Base-by-base conservation (phyloP, 176 grass and related monocot species). In the Oryza longistaminata region DNA sequence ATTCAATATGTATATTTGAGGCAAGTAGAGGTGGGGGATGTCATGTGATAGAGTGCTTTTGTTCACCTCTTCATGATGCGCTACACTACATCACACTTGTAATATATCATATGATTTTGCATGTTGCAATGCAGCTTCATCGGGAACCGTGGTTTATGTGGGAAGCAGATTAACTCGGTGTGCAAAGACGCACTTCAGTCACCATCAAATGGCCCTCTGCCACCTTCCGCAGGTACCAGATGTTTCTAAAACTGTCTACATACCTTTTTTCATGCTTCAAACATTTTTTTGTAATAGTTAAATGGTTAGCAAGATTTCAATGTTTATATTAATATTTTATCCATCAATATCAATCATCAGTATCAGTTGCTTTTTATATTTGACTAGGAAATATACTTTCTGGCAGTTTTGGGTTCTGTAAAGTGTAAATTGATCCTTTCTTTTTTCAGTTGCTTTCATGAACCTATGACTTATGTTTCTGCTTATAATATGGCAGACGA, bases 141-240 rank as follows among this genome's bases (percentile, higher is more conserved):
- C 87, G 92, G 97, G 53, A 99, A 99, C 81, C 93, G 90, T 66
- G 93, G 88, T 70, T 95, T 99, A 75, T 99, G 97, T 80, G 97
- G 97, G 71, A 92, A 88, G 67, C 97, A 99, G 86, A 94, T 99
- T 87, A 71, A 88, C 78, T 83, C 93, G 2, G 90, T 86, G 62
- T 99, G 97, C 91, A 96, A 96, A 79, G 90, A 96, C 88, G 91
- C 87, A 67, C 77, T 73, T 85, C 89, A 82, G 43, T 87, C 93
- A n/a, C 78, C 93, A 70, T 87, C 89, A 78, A 87, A 77, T 86
- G 88, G 82, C 80, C 37, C 73, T 73, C 90, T 86, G 39, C 64
- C 78, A 34, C 76, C 82, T 83, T 93, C 87, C 10, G 19, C 88
- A 80, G 97, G 97, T 99, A 90, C 15, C 17, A 15, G 68, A 77